Evolutionary conservation across 176 grass and related monocot species (phyloP), one percentile per base, ranked within the genome.

Genomic region (Elymus sibiricus): DNA sequence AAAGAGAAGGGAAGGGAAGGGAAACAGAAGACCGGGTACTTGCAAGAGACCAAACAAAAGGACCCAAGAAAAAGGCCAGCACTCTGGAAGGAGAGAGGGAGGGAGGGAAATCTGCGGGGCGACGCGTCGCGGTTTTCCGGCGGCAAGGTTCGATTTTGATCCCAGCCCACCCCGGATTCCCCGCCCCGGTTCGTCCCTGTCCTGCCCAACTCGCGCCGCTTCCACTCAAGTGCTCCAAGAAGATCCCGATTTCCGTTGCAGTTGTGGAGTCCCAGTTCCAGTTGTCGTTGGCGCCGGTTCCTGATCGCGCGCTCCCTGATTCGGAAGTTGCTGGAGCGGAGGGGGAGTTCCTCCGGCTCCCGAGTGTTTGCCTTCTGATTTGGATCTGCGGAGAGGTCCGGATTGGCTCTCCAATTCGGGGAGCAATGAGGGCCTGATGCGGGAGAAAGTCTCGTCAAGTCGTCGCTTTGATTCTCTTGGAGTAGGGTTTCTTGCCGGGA

Each of bases 101-200:
- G 76, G 5, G 80, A 56, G 73, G 66, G 80, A 87, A 81, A 91
- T 80, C 76, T 43, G 35, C 66, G 75, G 59, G 73, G 84, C 89
- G 84, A 74, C 65, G 66, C 67, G 74, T 87, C 76, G 89, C 81
- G 86, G 88, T 88, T 89, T 75, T 79, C 86, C 73, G 65, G 37
- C 28, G 78, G 78, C 83, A 89, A 92, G 86, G 79, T 89, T 86
- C 73, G 90, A 82, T 92, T 92, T 89, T 89, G 83, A 86, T 92
- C 86, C 83, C 70, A 53, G 49, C 49, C 49, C 11, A n/a, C 71
- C 34, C 31, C 78, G 73, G 63, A 39, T 27, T 67, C 79, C 64
- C 83, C 51, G 14, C 40, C 77, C 70, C 31, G 55, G 70, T 85
- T 82, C 77, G 16, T 28, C 78, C 35, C 21, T 17, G 39, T 11